A percentile compares a stretch with the other conserved stretches of the same genome.
These are phyloP conservation scores for Polyrhizophydium stewartii DNA, from an alignment of 371 early-diverging fungal species.

Conservation along the genomic window DNA sequence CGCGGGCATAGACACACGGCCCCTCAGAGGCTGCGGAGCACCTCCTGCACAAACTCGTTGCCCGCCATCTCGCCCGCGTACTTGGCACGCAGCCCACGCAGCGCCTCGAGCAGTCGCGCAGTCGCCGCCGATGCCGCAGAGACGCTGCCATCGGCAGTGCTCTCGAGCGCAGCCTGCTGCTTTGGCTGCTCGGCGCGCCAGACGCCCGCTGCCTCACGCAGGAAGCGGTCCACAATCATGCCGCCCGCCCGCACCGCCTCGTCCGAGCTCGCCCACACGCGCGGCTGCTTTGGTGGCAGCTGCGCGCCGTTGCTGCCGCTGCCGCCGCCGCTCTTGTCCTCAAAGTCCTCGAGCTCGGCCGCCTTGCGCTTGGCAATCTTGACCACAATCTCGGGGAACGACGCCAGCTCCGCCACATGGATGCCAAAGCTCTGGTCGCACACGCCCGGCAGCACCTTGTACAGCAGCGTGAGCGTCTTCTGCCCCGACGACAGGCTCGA, in stretches of 20 bases:
- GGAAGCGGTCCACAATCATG: background rate
- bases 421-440: slow-evolving; percentile 98
- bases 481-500: slow-evolving; percentile 37
- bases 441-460: slow-evolving; percentile 75
- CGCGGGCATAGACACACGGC: too few species aligned
- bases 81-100: slow-evolving; percentile 12
- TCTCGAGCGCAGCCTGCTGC: too few species aligned
- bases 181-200: too few species aligned
- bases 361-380: slow-evolving; percentile 83
- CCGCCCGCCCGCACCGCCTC: background rate
- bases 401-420: slow-evolving; percentile 94
- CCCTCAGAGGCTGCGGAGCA: background rate
- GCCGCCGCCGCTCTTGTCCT: background rate
- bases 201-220: background rate
- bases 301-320: too few species aligned
- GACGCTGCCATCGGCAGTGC: too few species aligned
- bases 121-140: too few species aligned
- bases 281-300: background rate
- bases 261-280: slow-evolving; percentile 1
- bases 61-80: slow-evolving; percentile 9
- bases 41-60: slow-evolving; percentile 5
- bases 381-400: slow-evolving; percentile 86
- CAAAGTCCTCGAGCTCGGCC: slow-evolving; percentile 68
- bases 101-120: background rate
- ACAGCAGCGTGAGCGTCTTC: slow-evolving; percentile 70